Conservation (phyloP, 306 rosid genomes). For the Vigna trinervia region DNA sequence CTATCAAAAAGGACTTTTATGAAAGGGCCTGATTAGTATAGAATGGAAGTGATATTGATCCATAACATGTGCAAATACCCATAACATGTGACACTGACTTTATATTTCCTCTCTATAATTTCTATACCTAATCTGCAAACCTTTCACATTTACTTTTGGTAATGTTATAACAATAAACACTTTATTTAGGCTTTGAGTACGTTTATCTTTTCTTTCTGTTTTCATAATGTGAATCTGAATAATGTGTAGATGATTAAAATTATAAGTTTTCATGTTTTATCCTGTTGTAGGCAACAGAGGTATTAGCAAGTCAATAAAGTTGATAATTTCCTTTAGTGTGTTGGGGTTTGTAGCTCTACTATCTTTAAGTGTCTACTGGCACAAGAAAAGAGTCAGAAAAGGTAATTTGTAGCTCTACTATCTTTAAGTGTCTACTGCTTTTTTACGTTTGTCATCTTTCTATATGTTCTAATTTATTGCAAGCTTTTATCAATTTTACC, state of each 20-base stretch:
- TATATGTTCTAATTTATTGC: background rate
- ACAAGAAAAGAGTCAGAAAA: background rate
- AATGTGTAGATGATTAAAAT: background rate
- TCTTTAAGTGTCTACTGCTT: slow-evolving; percentile 28
- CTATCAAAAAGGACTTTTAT: too few species aligned
- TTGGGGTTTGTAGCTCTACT: slow-evolving; percentile 27
- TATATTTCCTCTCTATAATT: background rate
- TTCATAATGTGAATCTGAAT: background rate
- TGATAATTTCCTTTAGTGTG: slow-evolving; percentile 33
- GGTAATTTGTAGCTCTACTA: slow-evolving; percentile 38
- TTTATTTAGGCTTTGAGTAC: background rate
- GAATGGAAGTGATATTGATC: background rate
- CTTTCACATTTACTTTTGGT: background rate
- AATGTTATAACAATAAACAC: background rate
- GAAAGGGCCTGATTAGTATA: background rate
- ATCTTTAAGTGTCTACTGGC: slow-evolving; percentile 26
- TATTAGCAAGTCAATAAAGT: background rate
- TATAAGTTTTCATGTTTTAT: background rate
- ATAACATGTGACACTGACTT: background rate
- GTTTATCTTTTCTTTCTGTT: background rate
- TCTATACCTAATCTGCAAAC: background rate
- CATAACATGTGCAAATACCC: too few species aligned
- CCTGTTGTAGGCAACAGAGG: slow-evolving; percentile 21
- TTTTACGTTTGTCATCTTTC: background rate
- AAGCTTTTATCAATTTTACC: slow-evolving; percentile 43